Percentiles rank a stretch among this genome's conserved stretches.
Conservation (phyloP, 2,329 filamentous ascomycete species). For the Cladosporium oxysporum region DNA sequence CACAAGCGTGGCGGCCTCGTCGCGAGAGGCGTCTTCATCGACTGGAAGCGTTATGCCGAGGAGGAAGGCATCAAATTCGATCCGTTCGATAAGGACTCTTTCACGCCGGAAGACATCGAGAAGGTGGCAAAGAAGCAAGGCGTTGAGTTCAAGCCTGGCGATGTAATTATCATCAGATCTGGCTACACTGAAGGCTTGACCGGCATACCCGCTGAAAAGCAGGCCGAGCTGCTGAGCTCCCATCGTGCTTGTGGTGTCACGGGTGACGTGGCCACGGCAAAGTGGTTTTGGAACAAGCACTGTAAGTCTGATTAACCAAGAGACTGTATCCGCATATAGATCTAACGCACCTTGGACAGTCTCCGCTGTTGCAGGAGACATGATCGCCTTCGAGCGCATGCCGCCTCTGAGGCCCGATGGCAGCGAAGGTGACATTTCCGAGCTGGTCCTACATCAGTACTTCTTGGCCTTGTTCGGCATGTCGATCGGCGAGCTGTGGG, state of each 20-base stretch:
- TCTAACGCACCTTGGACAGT: slow-evolving; percentile 32
- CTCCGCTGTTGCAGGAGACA: slow-evolving; percentile 59
- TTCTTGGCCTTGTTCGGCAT: slow-evolving; percentile 46
- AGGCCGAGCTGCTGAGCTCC: slow-evolving; percentile 44
- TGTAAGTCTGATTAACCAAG: slow-evolving; percentile 31
- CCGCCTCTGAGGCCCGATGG: slow-evolving; percentile 34
- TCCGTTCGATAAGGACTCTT: slow-evolving; percentile 50
- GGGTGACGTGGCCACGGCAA: slow-evolving; percentile 50
- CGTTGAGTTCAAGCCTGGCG: slow-evolving; percentile 50
- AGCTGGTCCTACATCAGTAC: slow-evolving; percentile 42
- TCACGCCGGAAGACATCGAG: slow-evolving; percentile 48
- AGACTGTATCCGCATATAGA: background rate
- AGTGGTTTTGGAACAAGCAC: slow-evolving; percentile 60
- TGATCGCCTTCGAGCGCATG: slow-evolving; percentile 53
- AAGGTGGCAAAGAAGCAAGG: slow-evolving; percentile 48
- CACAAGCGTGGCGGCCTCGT: slow-evolving; percentile 55
- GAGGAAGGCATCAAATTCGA: slow-evolving; percentile 58
- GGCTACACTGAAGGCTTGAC: slow-evolving; percentile 53
- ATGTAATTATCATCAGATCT: slow-evolving; percentile 59
- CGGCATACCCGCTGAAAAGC: slow-evolving; percentile 40
- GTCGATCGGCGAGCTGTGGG: slow-evolving; percentile 50
- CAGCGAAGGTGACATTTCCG: slow-evolving; percentile 27
- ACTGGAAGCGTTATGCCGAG: slow-evolving; percentile 60
- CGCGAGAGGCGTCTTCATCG: slow-evolving; percentile 59
- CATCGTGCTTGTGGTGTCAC: slow-evolving; percentile 44